Evolutionary conservation across 116 monocot genomes (phyloP).

Genomic region (Zostera marina): DNA sequence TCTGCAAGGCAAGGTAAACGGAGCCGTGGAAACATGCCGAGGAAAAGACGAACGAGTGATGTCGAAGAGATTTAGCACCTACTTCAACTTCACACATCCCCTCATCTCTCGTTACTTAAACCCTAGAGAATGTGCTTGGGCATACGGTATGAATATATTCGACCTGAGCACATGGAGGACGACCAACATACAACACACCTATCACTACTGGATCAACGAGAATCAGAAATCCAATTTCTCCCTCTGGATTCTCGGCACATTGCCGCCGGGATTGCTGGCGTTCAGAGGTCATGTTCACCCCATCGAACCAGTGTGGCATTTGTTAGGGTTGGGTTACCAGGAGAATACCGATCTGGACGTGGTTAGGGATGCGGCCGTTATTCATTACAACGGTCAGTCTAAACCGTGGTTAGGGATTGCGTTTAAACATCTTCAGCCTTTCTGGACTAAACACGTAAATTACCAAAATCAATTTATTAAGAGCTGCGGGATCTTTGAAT

Average conservation of each 20-base stretch:
- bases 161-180: constrained; percentile 70
- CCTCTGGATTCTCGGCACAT: constrained; percentile 73
- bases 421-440: constrained; percentile 63
- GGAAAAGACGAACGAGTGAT: constrained; percentile 79
- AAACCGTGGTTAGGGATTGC: constrained; percentile 93
- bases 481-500: constrained; percentile 62
- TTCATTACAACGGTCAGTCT: constrained; percentile 79
- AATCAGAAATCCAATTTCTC: constrained; percentile 66
- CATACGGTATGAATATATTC: constrained; percentile 93
- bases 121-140: constrained; percentile 85
- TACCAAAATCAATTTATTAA: constrained; percentile 71
- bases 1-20: constrained; percentile 79
- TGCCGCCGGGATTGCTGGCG: constrained; percentile 78
- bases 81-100: constrained; percentile 88
- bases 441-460: constrained; percentile 83
- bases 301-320: constrained; percentile 76
- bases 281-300: constrained; percentile 72
- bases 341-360: constrained; percentile 57
- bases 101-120: constrained; percentile 53
- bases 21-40: constrained; percentile 84
- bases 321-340: constrained; percentile 85
- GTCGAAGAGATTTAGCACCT: constrained; percentile 71
- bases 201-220: constrained; percentile 90
- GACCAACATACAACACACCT: constrained; percentile 58
- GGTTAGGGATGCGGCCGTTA: constrained; percentile 57